Base-by-base conservation (phyloP, 148 eudicot genomes). In the Camellia japonica region DNA sequence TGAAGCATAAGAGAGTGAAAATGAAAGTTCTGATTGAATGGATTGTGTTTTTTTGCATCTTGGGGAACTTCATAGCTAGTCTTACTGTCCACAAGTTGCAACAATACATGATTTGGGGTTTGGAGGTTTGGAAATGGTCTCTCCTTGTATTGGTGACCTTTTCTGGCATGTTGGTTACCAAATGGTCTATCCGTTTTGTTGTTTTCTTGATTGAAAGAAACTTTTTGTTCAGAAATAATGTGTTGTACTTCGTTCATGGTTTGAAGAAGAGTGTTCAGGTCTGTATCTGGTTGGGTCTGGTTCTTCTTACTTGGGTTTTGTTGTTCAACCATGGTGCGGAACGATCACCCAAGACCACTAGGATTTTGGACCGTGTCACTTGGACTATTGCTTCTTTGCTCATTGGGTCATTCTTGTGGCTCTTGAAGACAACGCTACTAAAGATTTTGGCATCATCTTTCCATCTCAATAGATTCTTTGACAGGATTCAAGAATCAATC, bases 381-480 rank as follows among this genome's bases (percentile, higher is more conserved):
- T 84, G 89, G 89, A 85, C 86, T 61, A 76, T 93, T 47, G 86
- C 75, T 42, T 71, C 98, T 30, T 65, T 91, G 49, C 87, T 93
- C 1, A 84, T 95, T 30, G 97, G 94, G 9, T 72, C 94, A 0
- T 80, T 85, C 71, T 56, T 93, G 82, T 95, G 97, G 97, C 64
- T 95, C 16, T 15, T 93, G 54, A 95, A 95, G 86, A 93, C 91
- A 47, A 77, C 91, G 15, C 80, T 95, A 66, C 79, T 95, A 3
- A 95, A 95, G 79, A 80, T 93, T 19, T 81, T 95, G 82, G 95
- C 98, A 1, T 85, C 98, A 11, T 90, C 98, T 0, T 95, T 95
- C 85, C 97, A 91, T 59, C 90, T 91, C 69, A 93, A 87, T 71
- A 78, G 92, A n/a, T 93, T 91, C 89, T 95, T 91, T 68, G 94